phyloP scores from a whole-genome alignment of 2,329 filamentous ascomycete genomes.

The Beauveria bassiana region DNA sequence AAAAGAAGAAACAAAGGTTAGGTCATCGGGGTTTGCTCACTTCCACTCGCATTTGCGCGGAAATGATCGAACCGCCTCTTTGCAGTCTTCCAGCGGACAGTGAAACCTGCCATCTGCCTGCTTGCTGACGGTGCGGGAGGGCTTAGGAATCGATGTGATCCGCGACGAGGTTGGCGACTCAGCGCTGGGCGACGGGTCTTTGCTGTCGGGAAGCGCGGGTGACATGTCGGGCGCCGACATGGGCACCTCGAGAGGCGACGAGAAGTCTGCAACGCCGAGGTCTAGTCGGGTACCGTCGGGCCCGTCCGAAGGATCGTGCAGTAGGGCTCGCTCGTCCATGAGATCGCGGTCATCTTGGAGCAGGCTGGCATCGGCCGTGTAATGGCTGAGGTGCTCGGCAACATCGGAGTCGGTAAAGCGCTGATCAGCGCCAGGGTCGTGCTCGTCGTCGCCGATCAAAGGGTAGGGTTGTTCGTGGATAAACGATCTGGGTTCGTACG shows the following conservation, averaged over 20 bases:
- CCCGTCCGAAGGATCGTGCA: slow-evolving; percentile 29
- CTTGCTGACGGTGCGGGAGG: slow-evolving; percentile 48
- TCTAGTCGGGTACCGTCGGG: slow-evolving; percentile 33
- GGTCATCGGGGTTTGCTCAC: slow-evolving; percentile 45
- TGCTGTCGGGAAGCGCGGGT: slow-evolving; percentile 26
- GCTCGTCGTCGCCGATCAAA: slow-evolving; percentile 37
- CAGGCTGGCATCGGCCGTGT: slow-evolving; percentile 32
- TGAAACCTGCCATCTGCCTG: slow-evolving; percentile 68
- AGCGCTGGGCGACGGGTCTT: slow-evolving; percentile 25
- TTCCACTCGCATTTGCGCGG: slow-evolving; percentile 88
- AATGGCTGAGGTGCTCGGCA: slow-evolving; percentile 35
- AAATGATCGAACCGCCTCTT: slow-evolving; percentile 57
- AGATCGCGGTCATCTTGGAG: slow-evolving; percentile 30
- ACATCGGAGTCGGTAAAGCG: slow-evolving; percentile 36
- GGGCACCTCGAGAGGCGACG: slow-evolving; percentile 27
- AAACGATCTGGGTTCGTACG: slow-evolving; percentile 42
- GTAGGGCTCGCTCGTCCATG: slow-evolving; percentile 23
- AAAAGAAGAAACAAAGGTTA: not conserved
- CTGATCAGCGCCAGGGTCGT: slow-evolving; percentile 33
- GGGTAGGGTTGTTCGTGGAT: slow-evolving; percentile 42
- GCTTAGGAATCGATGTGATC: slow-evolving; percentile 50
- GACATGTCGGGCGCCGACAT: slow-evolving; percentile 24
- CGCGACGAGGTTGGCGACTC: slow-evolving; percentile 31
- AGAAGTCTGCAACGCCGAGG: slow-evolving; percentile 25
- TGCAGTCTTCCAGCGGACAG: slow-evolving; percentile 65